Conservation (phyloP, 805 yeast species). For the Wickerhamiella nectarea region DNA sequence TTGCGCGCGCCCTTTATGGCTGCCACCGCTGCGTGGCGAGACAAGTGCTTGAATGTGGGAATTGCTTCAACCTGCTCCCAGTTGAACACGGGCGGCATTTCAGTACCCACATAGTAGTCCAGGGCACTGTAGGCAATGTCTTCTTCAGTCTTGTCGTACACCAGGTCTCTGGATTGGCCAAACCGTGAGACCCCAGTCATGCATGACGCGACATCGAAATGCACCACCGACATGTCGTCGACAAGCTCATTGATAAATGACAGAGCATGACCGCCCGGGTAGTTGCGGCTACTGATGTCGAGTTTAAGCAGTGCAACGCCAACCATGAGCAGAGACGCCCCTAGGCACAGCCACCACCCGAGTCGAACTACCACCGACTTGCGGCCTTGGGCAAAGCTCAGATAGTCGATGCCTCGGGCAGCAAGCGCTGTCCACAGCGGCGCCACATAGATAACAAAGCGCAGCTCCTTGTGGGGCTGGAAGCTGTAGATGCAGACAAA, state of each 20-base stretch:
- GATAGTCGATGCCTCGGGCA: slow-evolving; percentile 27
- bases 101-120: slow-evolving; percentile 27
- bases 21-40: not conserved
- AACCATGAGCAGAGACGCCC: slow-evolving; percentile 15
- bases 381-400: slow-evolving; percentile 11
- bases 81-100: not conserved
- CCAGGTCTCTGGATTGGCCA: slow-evolving; percentile 36
- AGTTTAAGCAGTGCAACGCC: slow-evolving; percentile 39
- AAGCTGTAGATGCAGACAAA: slow-evolving; percentile 56
- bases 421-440: slow-evolving; percentile 57
- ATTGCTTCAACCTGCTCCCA: not conserved
- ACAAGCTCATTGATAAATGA: slow-evolving; percentile 31
- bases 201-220: slow-evolving; percentile 67
- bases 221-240: slow-evolving; percentile 33
- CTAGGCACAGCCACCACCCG: not conserved
- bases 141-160: slow-evolving; percentile 69
- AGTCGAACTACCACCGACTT: slow-evolving; percentile 3
- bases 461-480: slow-evolving; percentile 91
- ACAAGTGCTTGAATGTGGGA: not conserved
- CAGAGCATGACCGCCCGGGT: slow-evolving; percentile 81
- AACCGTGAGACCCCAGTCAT: slow-evolving; percentile 80
- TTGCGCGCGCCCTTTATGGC: not conserved
- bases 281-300: slow-evolving; percentile 55
- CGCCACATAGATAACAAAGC: slow-evolving; percentile 64
- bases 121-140: slow-evolving; percentile 33